A percentile compares a stretch with the other conserved stretches of the same genome.
Conservation (phyloP, 345 rosid genomes). For the Camelina hispida region DNA sequence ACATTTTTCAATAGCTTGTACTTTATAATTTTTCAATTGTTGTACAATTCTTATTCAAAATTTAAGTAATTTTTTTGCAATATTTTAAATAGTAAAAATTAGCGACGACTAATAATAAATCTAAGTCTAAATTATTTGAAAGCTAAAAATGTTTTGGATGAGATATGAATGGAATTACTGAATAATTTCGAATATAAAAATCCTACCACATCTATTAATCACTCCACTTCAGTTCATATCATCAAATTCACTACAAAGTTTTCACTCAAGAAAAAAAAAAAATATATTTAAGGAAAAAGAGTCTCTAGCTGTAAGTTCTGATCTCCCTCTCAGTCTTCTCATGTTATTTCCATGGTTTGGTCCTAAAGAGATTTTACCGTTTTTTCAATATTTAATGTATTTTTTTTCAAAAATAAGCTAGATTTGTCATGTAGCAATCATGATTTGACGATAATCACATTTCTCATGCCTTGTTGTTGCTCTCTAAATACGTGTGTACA, state of each 20-base stretch:
- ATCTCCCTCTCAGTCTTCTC: slow-evolving; percentile 30
- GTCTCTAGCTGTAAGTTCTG: slow-evolving; percentile 31
- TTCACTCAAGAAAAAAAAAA: too few species aligned
- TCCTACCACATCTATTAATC: slow-evolving; percentile 1
- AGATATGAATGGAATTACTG: not conserved
- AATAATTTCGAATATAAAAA: not conserved
- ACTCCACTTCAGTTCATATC: slow-evolving; percentile 9
- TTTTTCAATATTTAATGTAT: slow-evolving; percentile 20
- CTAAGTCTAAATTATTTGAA: not conserved
- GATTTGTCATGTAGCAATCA: slow-evolving; percentile 49
- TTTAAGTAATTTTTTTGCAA: not conserved
- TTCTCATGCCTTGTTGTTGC: slow-evolving; percentile 43
- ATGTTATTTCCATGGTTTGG: slow-evolving; percentile 36
- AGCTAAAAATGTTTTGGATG: not conserved
- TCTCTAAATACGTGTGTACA: slow-evolving; percentile 19
- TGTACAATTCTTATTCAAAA: not conserved
- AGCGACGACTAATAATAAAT: not conserved
- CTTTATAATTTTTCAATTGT: not conserved
- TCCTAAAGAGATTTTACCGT: slow-evolving; percentile 35
- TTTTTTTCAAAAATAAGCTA: slow-evolving; percentile 31
- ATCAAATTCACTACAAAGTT: not conserved
- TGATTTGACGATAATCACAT: slow-evolving; percentile 48
- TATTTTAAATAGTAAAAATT: not conserved
- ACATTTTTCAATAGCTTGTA: not conserved
- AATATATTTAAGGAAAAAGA: not conserved